Base-by-base conservation (phyloP, 2,329 filamentous ascomycete genomes). In the Penicillium sp. region DNA sequence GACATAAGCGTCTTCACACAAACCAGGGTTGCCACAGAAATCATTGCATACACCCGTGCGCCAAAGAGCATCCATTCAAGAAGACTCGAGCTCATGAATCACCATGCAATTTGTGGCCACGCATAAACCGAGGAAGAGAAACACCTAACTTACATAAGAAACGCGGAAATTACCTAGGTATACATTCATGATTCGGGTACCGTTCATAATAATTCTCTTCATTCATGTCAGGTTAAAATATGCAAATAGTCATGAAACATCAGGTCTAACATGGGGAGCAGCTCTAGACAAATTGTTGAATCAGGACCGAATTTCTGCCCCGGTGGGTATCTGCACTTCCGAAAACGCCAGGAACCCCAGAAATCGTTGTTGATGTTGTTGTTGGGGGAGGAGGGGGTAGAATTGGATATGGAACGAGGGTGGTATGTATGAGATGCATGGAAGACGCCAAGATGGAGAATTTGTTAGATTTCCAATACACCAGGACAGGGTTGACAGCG, bases 241-340 rank as follows among this genome's bases (percentile, higher is more conserved):
- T 27, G 25, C 25, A 27, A 23, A n/a, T 37, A 28, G 41, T 50
- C 46, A 37, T 51, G 41, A 51, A 39, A 33, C 30, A 36, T 50
- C 35, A 39, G 30, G 33, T 42, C 28, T 35, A 45, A 45, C 14
- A 38, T 5, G 18, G 16, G 14, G 27, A 14, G 18, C 4, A n/a
- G 10, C 25, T 31, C 17, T 23, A 30, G 27, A 38, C 15, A n/a
- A n/a, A n/a, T n/a, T n/a, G 3, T 31, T 29, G 18, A 35, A 33
- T 29, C 36, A 36, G 20, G 27, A 41, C 33, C 40, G 41, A 45
- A 31, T 23, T 40, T 40, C n/a, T 51, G 38, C 34, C 48, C 41
- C 32, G 26, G 29, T 49, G 49, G 51, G 53, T 54, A 54, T 54
- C 43, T 51, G 51, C 40, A 41, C 38, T 48, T 39, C 45, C 36